Evolutionary conservation across 306 rosid genomes (phyloP).

Genomic region (Canavalia gladiata): DNA sequence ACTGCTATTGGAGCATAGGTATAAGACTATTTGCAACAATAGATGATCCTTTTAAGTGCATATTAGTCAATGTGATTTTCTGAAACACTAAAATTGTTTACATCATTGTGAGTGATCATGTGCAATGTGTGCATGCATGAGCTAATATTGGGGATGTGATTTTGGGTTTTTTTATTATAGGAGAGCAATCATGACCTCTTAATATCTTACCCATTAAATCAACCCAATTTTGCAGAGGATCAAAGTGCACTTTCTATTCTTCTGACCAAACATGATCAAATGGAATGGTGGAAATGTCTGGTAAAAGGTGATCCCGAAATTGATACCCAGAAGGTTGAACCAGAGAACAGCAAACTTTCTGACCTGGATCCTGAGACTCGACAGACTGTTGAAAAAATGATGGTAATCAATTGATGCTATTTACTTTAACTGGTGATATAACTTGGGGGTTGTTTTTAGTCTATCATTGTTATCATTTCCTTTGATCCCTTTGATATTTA

Average conservation of each 20-base stretch:
- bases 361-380: constrained; percentile 94
- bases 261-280: constrained; percentile 91
- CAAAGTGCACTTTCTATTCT: constrained; percentile 78
- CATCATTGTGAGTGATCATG: not conserved
- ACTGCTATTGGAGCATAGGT: constrained; percentile 97
- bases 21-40: constrained; percentile 22
- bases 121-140: not conserved
- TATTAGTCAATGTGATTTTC: not conserved
- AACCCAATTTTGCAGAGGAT: constrained; percentile 77
- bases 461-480: not conserved
- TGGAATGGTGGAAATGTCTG: constrained; percentile 97
- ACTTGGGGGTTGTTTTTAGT: constrained; percentile 7
- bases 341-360: constrained; percentile 85
- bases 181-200: constrained; percentile 8
- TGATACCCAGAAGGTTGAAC: constrained; percentile 94
- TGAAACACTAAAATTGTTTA: not conserved
- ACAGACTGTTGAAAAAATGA: constrained; percentile 93
- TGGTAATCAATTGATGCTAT: constrained; percentile 60
- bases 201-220: not conserved
- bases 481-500: not conserved
- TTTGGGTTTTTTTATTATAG: not conserved
- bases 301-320: constrained; percentile 93
- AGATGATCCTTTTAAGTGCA: constrained; percentile 8
- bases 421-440: not conserved
- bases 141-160: not conserved